Evolutionary conservation across 2,329 filamentous ascomycete genomes (phyloP), one percentile per base, ranked within the genome.

Genomic region (Fusarium keratoplasticum): DNA sequence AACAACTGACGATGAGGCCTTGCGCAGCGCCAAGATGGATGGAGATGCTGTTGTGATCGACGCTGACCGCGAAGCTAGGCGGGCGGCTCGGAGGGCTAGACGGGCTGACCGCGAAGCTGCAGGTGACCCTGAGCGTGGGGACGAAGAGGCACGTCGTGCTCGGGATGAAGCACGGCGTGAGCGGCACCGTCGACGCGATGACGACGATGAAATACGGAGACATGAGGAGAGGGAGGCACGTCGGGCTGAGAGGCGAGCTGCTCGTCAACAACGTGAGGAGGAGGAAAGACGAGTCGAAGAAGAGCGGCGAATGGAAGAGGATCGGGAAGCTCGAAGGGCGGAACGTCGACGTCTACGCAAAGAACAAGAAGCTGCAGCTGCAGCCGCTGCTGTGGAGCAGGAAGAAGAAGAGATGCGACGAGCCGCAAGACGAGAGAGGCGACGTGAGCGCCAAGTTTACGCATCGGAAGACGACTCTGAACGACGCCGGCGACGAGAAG

Each of bases 41-140:
- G 87, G 81, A 16, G 87, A 87, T 31, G 83, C 80, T 11, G 81
- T 83, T 8, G 83, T 85, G 66, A 84, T 87, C 4, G 89, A 91
- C 18, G 85, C 87, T 33, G 90, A 92, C 14, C 84, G 87, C 29
- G 92, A 93, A 79, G 89, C 88, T 25, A 88, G 90, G 57, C 88
- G 87, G 52, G 90, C 89, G 33, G 90, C 90, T 66, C 89, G 92
- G n/a, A 88, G 88, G 65, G 87, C 89, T 2, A 88, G 86, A 61
- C 88, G 87, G 18, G 86, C 88, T 3, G 89, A 91, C 66, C 84
- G 83, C 9, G 84, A 85, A 54, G 74, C 71, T 29, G 52, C 44
- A 20, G 89, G 91, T 63, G 90, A 92, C 59, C 84, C 87, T 7
- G 88, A 88, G 58, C 85, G 85, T 20, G 85, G 84, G 6, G 90